Evolutionary conservation across 73 alveolate species (phyloP).

Genomic region (Tetrahymena borealis): DNA sequence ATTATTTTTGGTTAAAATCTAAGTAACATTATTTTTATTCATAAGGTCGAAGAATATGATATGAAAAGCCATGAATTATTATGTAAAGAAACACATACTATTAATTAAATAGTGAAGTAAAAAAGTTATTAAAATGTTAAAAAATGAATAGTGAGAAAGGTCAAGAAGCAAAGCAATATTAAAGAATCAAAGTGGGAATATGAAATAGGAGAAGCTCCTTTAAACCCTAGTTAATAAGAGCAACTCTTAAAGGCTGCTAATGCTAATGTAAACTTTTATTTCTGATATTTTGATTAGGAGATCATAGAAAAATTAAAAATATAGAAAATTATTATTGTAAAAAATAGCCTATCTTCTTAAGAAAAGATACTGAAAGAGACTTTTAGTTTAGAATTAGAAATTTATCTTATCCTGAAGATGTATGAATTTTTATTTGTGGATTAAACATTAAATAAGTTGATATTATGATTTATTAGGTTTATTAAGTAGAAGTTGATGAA

Average conservation of each 20-base stretch:
- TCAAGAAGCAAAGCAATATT: constrained; percentile 69
- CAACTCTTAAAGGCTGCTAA: constrained; percentile 68
- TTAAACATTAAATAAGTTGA: not conserved
- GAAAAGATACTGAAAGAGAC: constrained; percentile 87
- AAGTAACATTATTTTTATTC: not conserved
- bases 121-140: not conserved
- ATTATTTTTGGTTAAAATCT: not conserved
- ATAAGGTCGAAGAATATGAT: constrained; percentile 89
- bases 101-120: no score
- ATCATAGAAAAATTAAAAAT: not conserved
- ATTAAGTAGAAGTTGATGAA: constrained; percentile 82
- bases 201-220: constrained; percentile 94
- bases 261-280: constrained; percentile 51
- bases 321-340: not conserved
- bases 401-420: constrained; percentile 87
- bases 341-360: constrained; percentile 83
- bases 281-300: not conserved
- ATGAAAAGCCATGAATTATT: constrained; percentile 87
- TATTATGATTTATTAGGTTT: not conserved
- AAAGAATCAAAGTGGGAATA: constrained; percentile 92
- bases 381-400: constrained; percentile 96
- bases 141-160: constrained; percentile 13
- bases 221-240: constrained; percentile 52
- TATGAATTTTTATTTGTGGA: not conserved
- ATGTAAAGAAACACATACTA: constrained; percentile 49